Base-by-base conservation (phyloP, 2,329 filamentous ascomycete species). In the Beauveria caledonica region DNA sequence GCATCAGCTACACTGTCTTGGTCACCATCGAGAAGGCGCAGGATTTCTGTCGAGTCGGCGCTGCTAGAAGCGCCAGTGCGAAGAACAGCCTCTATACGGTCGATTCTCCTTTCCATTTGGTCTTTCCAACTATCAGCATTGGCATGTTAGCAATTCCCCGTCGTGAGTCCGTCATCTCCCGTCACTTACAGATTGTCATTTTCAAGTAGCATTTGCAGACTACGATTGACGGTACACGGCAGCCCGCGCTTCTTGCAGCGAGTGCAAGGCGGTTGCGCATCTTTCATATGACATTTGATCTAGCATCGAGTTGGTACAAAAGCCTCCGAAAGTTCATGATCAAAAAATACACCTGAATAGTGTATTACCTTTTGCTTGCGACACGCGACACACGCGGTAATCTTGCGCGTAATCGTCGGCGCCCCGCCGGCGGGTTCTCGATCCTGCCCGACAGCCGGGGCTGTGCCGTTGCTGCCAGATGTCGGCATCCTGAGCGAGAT, bases 281-380 rank as follows among this genome's bases (percentile, higher is more conserved):
- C 69, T 52, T 64, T 63, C 73, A 76, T 76, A 59, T 74, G 69
- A 60, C 75, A 77, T 70, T 76, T 76, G 52, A 60, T 76, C 71
- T 70, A 70, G 40, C 50, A 36, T 25, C 2, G 11, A 5, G n/a
- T 60, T 5, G 42, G 58, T 33, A 36, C 13, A 7, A 11, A 17
- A 36, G 10, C 13, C 7, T 44, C 29, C 1, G 17, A 52, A 23
- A 44, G n/a, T 23, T 29, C 27, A n/a, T 15, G 13, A 17, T 6
- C 9, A 10, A 21, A 17, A 5, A 10, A 9, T 13, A 50, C 8
- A 33, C 5, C 2, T 3, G 8, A 4, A 2, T 42, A 15, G n/a
- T 15, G 23, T 40, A 21, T 5, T 53, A 67, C 67, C 65, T 75
- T 74, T 64, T 73, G 71, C 62, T 74, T 74, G 5, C 73, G 68